phyloP scores from a whole-genome alignment of 441 rosid genomes.

The Adansonia gregorii region DNA sequence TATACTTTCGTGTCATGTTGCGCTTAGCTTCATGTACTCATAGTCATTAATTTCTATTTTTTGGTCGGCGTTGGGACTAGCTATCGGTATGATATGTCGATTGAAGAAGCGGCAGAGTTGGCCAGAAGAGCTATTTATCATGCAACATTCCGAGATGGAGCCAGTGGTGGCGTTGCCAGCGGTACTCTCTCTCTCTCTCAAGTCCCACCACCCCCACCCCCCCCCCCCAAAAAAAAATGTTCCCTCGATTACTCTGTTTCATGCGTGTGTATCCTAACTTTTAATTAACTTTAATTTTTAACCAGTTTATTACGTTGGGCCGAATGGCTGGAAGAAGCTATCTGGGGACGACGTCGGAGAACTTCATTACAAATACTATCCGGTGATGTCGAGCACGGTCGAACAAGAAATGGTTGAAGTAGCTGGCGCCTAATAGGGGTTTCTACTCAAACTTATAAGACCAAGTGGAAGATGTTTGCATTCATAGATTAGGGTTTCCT shows the following conservation, averaged over 20 bases:
- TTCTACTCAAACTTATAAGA: neutral
- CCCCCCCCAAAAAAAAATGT: too few relatives aligned
- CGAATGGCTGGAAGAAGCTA: slow-evolving; percentile 90
- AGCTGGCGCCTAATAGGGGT: slow-evolving; percentile 32
- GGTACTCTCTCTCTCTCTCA: slow-evolving; percentile 48
- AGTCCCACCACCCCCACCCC: too few relatives aligned
- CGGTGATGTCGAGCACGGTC: slow-evolving; percentile 54
- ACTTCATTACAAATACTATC: slow-evolving; percentile 83
- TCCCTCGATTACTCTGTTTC: neutral
- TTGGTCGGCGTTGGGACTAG: slow-evolving; percentile 38
- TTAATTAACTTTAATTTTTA: slow-evolving; percentile 15
- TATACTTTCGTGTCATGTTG: neutral
- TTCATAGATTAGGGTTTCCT: neutral
- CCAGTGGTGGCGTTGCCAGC: slow-evolving; percentile 99
- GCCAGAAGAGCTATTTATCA: slow-evolving; percentile 97
- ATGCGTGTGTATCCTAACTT: too few relatives aligned
- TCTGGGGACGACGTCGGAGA: slow-evolving; percentile 98
- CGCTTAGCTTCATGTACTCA: neutral
- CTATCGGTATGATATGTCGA: slow-evolving; percentile 78
- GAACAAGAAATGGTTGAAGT: slow-evolving; percentile 95
- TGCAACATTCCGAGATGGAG: slow-evolving; percentile 98
- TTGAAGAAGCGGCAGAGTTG: slow-evolving; percentile 93
- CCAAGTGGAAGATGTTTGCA: slow-evolving; percentile 20
- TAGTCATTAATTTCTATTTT: neutral
- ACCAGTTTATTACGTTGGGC: slow-evolving; percentile 91